Evolutionary conservation across 176 grass and related monocot species (phyloP).

Genomic region (Pontederia paniculata): DNA sequence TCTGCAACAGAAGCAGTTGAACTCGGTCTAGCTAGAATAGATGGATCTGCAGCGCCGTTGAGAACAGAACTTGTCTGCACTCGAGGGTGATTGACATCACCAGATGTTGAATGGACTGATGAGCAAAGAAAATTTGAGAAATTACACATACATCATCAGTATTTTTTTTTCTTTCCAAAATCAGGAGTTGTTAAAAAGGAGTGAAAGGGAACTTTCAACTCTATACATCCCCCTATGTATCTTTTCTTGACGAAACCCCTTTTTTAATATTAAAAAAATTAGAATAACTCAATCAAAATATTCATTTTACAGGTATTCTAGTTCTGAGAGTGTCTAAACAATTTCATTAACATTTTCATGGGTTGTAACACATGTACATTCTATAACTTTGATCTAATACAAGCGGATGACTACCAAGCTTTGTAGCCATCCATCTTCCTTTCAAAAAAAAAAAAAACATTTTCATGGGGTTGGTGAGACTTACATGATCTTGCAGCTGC

Average conservation of each 20-base stretch:
- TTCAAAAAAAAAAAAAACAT: slow-evolving; percentile 7
- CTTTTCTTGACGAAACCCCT: too few relatives aligned
- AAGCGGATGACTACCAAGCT: too few relatives aligned
- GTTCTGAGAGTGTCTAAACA: too few relatives aligned
- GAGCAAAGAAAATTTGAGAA: neutral
- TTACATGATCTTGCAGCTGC: slow-evolving; percentile 81
- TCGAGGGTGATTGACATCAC: slow-evolving; percentile 45
- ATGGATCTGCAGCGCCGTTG: slow-evolving; percentile 20
- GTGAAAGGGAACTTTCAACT: too few relatives aligned
- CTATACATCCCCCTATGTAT: too few relatives aligned
- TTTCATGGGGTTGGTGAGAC: slow-evolving; percentile 6
- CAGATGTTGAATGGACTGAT: slow-evolving; percentile 40
- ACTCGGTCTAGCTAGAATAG: slow-evolving; percentile 23
- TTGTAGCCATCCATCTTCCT: neutral
- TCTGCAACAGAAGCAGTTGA: slow-evolving; percentile 29
- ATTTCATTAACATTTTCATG: neutral
- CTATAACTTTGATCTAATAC: too few relatives aligned
- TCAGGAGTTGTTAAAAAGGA: too few relatives aligned
- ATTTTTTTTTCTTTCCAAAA: too few relatives aligned
- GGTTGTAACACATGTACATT: neutral
- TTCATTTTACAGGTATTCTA: too few relatives aligned
- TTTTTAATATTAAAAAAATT: too few relatives aligned
- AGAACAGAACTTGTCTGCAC: slow-evolving; percentile 41
- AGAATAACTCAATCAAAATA: too few relatives aligned
- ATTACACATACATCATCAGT: too few relatives aligned